These are phyloP conservation scores for Phytophthora constricta DNA, from an alignment of 352 stramenopile species.

Conservation along the genomic window DNA sequence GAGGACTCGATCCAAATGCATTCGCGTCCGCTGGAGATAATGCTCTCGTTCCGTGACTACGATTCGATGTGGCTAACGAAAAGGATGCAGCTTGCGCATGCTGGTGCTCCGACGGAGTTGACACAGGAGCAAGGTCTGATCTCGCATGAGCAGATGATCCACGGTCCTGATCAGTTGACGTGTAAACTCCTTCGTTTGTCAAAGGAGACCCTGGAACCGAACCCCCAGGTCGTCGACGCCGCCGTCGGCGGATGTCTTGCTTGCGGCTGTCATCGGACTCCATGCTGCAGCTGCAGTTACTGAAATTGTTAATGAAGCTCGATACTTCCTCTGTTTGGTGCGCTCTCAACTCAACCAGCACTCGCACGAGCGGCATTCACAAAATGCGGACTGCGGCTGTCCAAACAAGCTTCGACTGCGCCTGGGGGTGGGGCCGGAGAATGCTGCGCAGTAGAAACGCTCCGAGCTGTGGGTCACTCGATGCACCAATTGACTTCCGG, in stretches of 20 bases:
- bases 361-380: constrained; percentile 21
- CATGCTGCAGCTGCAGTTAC: constrained; percentile 8
- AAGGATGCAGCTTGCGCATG: constrained; percentile 6
- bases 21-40: constrained; percentile 5
- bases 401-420: not conserved
- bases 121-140: not conserved
- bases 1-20: not conserved
- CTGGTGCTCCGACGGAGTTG: constrained; percentile 23
- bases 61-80: not conserved
- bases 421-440: not conserved
- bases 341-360: not conserved
- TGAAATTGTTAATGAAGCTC: not conserved
- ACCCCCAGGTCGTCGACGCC: constrained; percentile 16
- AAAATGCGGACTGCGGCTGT: not conserved
- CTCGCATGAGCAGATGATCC: constrained; percentile 30
- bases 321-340: not conserved
- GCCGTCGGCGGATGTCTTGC: constrained; percentile 17
- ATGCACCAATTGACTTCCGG: constrained; percentile 5
- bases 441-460: constrained; percentile 10
- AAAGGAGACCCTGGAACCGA: constrained; percentile 8
- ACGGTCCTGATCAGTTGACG: constrained; percentile 11
- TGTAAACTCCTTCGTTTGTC: constrained; percentile 12
- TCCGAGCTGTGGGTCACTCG: not conserved
- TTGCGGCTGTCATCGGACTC: constrained; percentile 9
- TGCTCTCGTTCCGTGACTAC: not conserved